A percentile compares a stretch with the other conserved stretches of the same genome.
phyloP scores from a whole-genome alignment of 352 stramenopile species.

The Pythium aphanidermatum region DNA sequence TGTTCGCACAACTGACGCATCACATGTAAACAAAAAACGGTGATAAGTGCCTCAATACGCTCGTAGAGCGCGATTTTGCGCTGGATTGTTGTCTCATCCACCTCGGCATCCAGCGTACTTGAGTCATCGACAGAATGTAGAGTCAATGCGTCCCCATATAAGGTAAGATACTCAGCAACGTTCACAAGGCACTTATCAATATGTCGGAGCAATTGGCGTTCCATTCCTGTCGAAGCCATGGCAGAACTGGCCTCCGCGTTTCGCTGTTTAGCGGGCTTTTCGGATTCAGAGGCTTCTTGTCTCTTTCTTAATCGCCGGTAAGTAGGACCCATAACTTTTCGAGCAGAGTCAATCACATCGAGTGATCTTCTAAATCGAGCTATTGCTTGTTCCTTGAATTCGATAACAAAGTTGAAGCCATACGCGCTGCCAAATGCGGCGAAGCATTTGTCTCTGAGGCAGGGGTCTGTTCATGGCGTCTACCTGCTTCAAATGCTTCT shows the following conservation, averaged over 20 bases:
- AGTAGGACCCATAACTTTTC: slow-evolving; percentile 20
- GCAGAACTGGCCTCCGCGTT: background rate
- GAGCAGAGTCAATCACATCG: slow-evolving; percentile 15
- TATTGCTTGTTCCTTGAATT: slow-evolving; percentile 17
- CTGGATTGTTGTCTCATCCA: slow-evolving; percentile 8
- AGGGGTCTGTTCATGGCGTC: background rate
- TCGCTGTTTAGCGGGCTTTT: too few relatives aligned
- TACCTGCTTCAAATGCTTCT: slow-evolving; percentile 9
- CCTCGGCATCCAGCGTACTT: background rate
- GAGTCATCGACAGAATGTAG: background rate
- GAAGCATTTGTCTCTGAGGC: background rate
- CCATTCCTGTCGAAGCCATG: slow-evolving; percentile 4
- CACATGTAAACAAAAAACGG: slow-evolving; percentile 51
- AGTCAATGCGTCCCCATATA: slow-evolving; percentile 2
- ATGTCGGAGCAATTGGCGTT: slow-evolving; percentile 14
- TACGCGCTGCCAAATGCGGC: too few relatives aligned
- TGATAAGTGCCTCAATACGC: slow-evolving; percentile 37
- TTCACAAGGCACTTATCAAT: slow-evolving; percentile 7
- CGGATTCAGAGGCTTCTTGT: too few relatives aligned
- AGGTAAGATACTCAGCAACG: slow-evolving; percentile 6
- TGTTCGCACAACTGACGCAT: slow-evolving; percentile 44
- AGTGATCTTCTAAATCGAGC: slow-evolving; percentile 6
- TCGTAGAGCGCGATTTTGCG: slow-evolving; percentile 23
- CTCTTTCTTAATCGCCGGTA: slow-evolving; percentile 9
- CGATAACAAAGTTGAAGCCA: too few relatives aligned